Base-by-base conservation (phyloP, 2,329 filamentous ascomycete genomes). In the Basipetospora chlamydospora region DNA sequence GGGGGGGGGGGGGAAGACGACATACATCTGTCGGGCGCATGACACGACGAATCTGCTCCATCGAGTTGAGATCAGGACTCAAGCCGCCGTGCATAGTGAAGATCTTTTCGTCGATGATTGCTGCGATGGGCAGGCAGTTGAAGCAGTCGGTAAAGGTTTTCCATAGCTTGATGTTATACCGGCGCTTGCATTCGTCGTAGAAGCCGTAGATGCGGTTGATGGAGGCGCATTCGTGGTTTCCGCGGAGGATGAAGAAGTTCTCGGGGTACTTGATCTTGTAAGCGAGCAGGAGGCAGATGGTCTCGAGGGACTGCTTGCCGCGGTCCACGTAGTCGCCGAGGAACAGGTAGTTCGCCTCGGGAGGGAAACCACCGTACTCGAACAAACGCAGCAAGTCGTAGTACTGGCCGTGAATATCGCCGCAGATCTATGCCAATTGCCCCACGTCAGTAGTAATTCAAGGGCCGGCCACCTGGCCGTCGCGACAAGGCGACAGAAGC, bases 41-140 rank as follows among this genome's bases (percentile, higher is more conserved):
- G 58, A 98, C 96, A 53, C 92, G 82, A 46, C 90, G 79, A 48
- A 98, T 98, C 54, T 98, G 88, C 49, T 96, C 90, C 90, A 98
- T 98, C 50, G 95, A 87, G 38, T 80, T 79, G 35, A 98, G 68
- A 33, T 83, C 87, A 2, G 90, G 90, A 10, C 87, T 95, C 16
- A 98, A 66, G 11, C 90, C 90, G 35, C 90, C 90, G 51, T 98
- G 90, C 11, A 96, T 87, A 51, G 87, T 95, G 56, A 95, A 96
- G 40, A 96, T 96, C 64, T 96, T 96, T 46, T 84, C 85, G 3
- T 87, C 88, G 26, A 96, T 87, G 49, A 94, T 95, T n/a, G 88
- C 77, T 28, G 88, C 88, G 50, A 96, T 95, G 0, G 88, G 88
- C 30, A 96, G 70, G 29, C 80, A 87, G 57, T 96, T 96, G 67